Percentiles rank a stretch among this genome's conserved stretches.
Evolutionary conservation across 179 eudicot species (phyloP).

Genomic region (Beta corolliflora): DNA sequence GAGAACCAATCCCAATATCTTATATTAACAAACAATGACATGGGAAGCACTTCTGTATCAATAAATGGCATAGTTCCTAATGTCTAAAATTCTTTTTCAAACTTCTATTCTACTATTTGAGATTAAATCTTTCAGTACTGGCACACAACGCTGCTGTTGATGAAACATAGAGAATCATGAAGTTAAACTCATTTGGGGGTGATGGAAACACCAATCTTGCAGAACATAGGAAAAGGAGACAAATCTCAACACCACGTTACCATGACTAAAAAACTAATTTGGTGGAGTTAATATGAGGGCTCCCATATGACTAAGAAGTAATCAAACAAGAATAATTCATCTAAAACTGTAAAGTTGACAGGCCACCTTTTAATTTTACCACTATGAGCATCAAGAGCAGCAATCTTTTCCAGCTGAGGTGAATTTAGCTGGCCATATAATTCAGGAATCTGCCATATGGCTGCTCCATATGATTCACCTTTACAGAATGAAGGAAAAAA

Average conservation of each 20-base stretch:
- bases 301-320: background rate
- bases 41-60: background rate
- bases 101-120: background rate
- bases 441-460: constrained; percentile 98
- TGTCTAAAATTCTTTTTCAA: background rate
- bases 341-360: constrained; percentile 14
- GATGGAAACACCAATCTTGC: background rate
- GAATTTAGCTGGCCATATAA: constrained; percentile 90
- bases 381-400: constrained; percentile 75
- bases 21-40: background rate
- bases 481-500: constrained; percentile 23
- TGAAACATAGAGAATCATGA: background rate
- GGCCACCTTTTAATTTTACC: constrained; percentile 75
- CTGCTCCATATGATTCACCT: constrained; percentile 97
- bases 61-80: background rate
- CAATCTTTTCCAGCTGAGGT: constrained; percentile 84
- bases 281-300: background rate
- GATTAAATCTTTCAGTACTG: background rate
- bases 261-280: background rate
- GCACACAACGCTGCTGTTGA: background rate
- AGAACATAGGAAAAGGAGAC: background rate
- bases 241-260: constrained; percentile 11
- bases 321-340: background rate
- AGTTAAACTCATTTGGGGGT: background rate
- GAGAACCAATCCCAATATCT: background rate